phyloP scores from a whole-genome alignment of 1,284 basidiomycete genomes.

The Takashimella tepidaria region DNA sequence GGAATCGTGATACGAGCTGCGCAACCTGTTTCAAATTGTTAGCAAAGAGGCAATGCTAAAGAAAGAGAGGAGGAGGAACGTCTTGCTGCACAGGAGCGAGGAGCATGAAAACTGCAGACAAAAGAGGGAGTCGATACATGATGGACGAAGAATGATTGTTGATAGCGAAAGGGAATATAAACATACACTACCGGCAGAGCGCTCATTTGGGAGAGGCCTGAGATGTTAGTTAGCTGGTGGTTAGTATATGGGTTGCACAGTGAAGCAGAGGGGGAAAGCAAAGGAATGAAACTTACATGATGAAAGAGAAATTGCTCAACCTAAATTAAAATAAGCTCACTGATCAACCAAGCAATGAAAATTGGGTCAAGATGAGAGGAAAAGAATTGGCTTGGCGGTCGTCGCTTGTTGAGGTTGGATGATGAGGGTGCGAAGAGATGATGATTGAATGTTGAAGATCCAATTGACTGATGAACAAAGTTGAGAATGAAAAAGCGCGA shows the following conservation, averaged over 20 bases:
- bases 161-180: no score
- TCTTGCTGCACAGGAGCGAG: background rate
- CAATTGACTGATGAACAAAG: no score
- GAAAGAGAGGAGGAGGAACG: background rate
- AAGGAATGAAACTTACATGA: background rate
- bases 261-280: background rate
- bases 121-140: background rate
- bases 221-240: background rate
- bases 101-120: background rate
- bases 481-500: no score
- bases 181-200: conserved; percentile 19
- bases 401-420: no score
- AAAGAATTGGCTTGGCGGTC: no score
- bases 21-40: conserved; percentile 12
- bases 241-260: background rate
- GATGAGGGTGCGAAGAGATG: no score
- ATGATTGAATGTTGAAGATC: no score
- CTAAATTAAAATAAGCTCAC: background rate
- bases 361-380: background rate
- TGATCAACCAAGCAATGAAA: background rate
- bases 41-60: background rate
- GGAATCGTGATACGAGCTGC: conserved; percentile 20
- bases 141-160: background rate
- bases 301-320: background rate
- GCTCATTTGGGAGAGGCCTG: conserved; percentile 22